Evolutionary conservation across 1,284 basidiomycete genomes (phyloP).

Genomic region (Leccinum griseonigrum): DNA sequence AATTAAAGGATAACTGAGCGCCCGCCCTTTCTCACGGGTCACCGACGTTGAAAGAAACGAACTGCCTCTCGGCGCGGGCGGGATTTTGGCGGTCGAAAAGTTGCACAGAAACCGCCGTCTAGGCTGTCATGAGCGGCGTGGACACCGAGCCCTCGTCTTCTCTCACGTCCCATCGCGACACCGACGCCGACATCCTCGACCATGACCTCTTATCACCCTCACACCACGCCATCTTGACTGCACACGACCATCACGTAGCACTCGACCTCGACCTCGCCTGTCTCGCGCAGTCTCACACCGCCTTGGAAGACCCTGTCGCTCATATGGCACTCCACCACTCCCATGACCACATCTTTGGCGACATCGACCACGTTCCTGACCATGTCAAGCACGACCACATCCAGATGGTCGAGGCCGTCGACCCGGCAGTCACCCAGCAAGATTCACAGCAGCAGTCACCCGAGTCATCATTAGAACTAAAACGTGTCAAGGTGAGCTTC

Average conservation of each 20-base stretch:
- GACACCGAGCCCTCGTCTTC: slow-evolving; percentile 27
- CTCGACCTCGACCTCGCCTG: slow-evolving; percentile 33
- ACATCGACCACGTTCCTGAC: slow-evolving; percentile 37
- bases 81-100: slow-evolving; percentile 24
- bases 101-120: slow-evolving; percentile 21
- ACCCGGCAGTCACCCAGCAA: slow-evolving; percentile 35
- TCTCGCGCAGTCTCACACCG: slow-evolving; percentile 29
- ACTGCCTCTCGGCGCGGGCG: slow-evolving; percentile 19
- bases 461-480: slow-evolving; percentile 37
- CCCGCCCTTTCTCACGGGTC: slow-evolving; percentile 23
- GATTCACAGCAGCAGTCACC: slow-evolving; percentile 36
- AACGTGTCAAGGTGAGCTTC: slow-evolving; percentile 42
- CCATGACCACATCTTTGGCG: slow-evolving; percentile 35
- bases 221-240: slow-evolving; percentile 27
- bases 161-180: slow-evolving; percentile 29
- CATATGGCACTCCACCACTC: slow-evolving; percentile 32
- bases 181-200: slow-evolving; percentile 32
- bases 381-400: slow-evolving; percentile 34
- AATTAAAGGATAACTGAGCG: slow-evolving; percentile 10
- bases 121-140: slow-evolving; percentile 35
- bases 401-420: slow-evolving; percentile 36
- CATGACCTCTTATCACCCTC: slow-evolving; percentile 35
- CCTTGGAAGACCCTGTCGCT: slow-evolving; percentile 24
- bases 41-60: slow-evolving; percentile 29
- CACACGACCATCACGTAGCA: slow-evolving; percentile 30